Percentiles rank a stretch among this genome's conserved stretches.
Conservation (phyloP, 345 rosid genomes). For the Brassica nigra region DNA sequence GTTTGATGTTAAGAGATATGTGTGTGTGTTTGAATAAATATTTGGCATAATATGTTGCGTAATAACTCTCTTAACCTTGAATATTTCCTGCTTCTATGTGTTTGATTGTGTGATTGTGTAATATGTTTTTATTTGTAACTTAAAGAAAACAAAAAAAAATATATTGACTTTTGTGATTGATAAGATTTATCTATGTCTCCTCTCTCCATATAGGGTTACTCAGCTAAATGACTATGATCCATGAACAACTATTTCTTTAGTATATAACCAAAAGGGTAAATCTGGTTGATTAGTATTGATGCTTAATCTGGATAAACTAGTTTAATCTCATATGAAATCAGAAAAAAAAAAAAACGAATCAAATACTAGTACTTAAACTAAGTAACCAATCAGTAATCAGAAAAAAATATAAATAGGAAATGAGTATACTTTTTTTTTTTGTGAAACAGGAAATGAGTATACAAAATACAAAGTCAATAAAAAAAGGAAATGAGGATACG, state of each 20-base stretch:
- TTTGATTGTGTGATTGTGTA: constrained; percentile 6
- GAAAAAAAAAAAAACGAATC: background rate
- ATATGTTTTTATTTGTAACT: constrained; percentile 13
- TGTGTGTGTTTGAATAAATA: constrained; percentile 27
- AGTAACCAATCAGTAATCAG: background rate
- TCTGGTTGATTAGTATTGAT: background rate
- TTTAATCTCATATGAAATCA: background rate
- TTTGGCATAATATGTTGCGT: constrained; percentile 17
- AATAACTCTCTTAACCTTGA: constrained; percentile 21
- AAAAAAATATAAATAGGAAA: background rate
- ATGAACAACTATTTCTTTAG: background rate
- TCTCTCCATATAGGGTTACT: background rate
- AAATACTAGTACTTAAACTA: background rate
- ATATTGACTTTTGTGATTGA: constrained; percentile 29
- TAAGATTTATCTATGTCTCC: background rate
- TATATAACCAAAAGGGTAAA: background rate
- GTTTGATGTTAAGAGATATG: constrained; percentile 18
- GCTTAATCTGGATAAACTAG: background rate
- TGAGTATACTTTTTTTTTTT: too few relatives aligned
- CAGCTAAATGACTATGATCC: background rate
- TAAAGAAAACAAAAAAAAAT: background rate
- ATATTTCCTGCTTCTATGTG: constrained; percentile 8
- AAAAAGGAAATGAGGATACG: background rate
- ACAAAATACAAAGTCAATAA: background rate
- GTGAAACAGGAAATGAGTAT: background rate